A percentile compares a stretch with the other conserved stretches of the same genome.
These are phyloP conservation scores for Flaveria sonorensis DNA, from an alignment of 129 eudicot genomes.

Conservation along the genomic window DNA sequence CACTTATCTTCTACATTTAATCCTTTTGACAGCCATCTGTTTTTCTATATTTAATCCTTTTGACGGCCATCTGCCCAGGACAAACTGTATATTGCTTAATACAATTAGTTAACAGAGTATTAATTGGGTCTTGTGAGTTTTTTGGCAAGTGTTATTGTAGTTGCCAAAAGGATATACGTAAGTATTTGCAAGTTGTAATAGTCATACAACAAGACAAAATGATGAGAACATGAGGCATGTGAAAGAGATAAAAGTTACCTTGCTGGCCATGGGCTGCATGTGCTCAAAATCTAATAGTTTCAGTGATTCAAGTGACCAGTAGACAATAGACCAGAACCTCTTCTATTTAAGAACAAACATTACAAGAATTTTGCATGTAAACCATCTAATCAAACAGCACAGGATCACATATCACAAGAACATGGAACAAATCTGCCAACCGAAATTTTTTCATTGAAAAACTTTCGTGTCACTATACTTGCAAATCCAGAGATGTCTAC, in stretches of 20 bases:
- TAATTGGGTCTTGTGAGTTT: no score
- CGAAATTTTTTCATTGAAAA: neutral
- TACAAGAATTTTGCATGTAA: neutral
- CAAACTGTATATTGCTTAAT: no score
- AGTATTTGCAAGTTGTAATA: neutral
- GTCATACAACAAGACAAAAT: neutral
- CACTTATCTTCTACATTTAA: no score
- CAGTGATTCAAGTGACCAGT: neutral
- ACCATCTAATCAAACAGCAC: slow-evolving; percentile 8
- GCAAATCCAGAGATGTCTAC: slow-evolving; percentile 38
- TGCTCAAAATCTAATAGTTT: neutral
- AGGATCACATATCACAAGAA: neutral
- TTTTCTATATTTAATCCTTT: no score
- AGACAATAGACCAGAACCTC: neutral
- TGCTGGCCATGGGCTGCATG: slow-evolving; percentile 21
- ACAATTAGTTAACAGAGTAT: no score
- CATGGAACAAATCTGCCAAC: no score
- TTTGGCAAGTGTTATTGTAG: no score
- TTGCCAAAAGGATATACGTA: no score
- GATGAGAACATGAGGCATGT: slow-evolving; percentile 18
- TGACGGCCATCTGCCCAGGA: no score
- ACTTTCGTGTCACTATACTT: slow-evolving; percentile 35
- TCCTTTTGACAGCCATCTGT: no score
- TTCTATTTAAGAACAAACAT: neutral
- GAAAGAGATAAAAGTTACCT: neutral